phyloP scores from a whole-genome alignment of 2,329 filamentous ascomycete species.

The Reticulascus tulasneorum region DNA sequence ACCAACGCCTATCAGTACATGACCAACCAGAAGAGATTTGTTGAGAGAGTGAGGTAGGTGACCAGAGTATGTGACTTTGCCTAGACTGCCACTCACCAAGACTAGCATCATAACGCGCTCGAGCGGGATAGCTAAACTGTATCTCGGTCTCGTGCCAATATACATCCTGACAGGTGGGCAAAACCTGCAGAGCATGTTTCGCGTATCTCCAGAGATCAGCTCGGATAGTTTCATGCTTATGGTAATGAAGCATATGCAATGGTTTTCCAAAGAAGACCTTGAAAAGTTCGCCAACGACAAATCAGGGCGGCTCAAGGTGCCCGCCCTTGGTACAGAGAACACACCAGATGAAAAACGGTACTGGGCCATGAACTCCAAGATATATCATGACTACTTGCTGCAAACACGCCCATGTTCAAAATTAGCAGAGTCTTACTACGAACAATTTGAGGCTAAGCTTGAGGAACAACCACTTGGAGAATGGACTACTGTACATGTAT shows the following conservation, averaged over 20 bases:
- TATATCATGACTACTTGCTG: slow-evolving; percentile 13
- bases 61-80: background rate
- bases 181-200: slow-evolving; percentile 14
- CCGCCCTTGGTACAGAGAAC: slow-evolving; percentile 13
- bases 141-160: slow-evolving; percentile 9
- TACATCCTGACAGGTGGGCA: slow-evolving; percentile 13
- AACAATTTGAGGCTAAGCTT: slow-evolving; percentile 9
- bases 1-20: slow-evolving; percentile 16
- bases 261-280: slow-evolving; percentile 10
- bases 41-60: slow-evolving; percentile 9
- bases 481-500: slow-evolving; percentile 17
- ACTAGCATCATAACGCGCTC: no score
- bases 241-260: slow-evolving; percentile 7
- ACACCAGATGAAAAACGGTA: slow-evolving; percentile 13
- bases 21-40: slow-evolving; percentile 8
- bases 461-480: slow-evolving; percentile 10
- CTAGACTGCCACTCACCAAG: no score
- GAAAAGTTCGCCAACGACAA: slow-evolving; percentile 11
- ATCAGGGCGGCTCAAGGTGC: slow-evolving; percentile 13
- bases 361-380: slow-evolving; percentile 16
- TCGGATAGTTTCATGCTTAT: slow-evolving; percentile 16
- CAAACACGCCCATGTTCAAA: no score
- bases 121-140: slow-evolving; percentile 8
- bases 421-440: slow-evolving; percentile 10
- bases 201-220: slow-evolving; percentile 11